Base-by-base conservation (phyloP, 106 monocot species). In the Dendrobium catenatum region DNA sequence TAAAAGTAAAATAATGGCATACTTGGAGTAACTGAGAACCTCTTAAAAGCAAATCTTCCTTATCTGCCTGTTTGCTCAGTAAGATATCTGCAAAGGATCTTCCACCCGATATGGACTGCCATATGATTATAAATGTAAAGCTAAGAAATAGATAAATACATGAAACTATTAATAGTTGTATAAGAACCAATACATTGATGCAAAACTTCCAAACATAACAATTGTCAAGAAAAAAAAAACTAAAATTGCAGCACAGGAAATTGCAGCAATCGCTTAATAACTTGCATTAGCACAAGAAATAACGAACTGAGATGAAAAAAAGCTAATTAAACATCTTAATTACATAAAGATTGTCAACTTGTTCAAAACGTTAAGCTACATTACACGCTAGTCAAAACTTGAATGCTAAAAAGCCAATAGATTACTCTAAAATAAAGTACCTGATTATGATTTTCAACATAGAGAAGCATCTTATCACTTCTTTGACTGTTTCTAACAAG, bases 371-470 rank as follows among this genome's bases (percentile, higher is more conserved):
- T 5, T 70, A 70, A 70, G 70, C 11, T 70, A 70, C 16, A 9
- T 37, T 37, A 70, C 33, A 33, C 11, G 11, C 27, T 70, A 74
- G 42, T 74, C n/a, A 61, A 61, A 61, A 61, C 20, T 19, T 43
- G 40, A 74, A 43, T 43, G 42, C 1, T 43, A 42, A 74, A 0
- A 11, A 19, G 19, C 5, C 33, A 74, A 41, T 42, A 74, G 18
- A 33, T 6, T 18, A 43, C 4, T 74, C 42, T 20, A 18, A 16
- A 19, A 74, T 6, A 6, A 74, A 18, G 74, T 83, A 96, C 97
- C 94, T 98, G 98, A 84, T 84, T 92, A 68, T 98, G 89, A 80
- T 98, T 98, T 84, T 98, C 98, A 75, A 84, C 88, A 89, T 91
- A 95, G 11, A 88, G 76, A 81, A 98, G 85, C 91, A 90, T 95